Evolutionary conservation across 805 yeast species (phyloP), one percentile per base, ranked within the genome.

Genomic region (Saccharomycopsis amapae): DNA sequence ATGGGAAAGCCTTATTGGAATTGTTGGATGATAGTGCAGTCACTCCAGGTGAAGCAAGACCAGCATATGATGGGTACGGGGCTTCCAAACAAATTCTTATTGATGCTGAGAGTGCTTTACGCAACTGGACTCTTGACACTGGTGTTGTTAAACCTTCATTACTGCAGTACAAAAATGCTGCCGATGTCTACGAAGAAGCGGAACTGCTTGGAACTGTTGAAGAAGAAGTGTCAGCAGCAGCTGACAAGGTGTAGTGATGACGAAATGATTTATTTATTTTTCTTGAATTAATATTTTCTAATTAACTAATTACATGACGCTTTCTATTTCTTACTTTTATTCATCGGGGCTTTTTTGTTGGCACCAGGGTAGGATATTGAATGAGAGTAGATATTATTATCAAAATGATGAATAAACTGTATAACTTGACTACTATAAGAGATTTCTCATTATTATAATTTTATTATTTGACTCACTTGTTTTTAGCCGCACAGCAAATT

Each of bases 21-120:
- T 79, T 90, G 62, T 78, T 90, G 65, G 97, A 90, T 66, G 97
- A 90, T 69, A 71, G 93, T 55, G 95, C 97, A 54, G 96, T 93
- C 55, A 90, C 97, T 56, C 98, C 98, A 54, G 98, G 98, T 74
- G 97, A 90, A 76, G 82, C 96, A 55, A 87, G 97, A 75, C 90
- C 96, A 41, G 90, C 96, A 51, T 90, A 93, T 69, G 97, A 93
- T 63, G 97, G 97, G 56, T 90, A 88, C 67, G 97, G 90, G 66
- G 96, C 96, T 50, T 85, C 96, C 53, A 89, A 88, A 76, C 97
- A 93, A 75, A 87, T 93, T 71, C 88, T 93, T 62, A 84, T 88
- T 64, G 97, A 90, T 67, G 93, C 95, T 57, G 98, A 90, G 75
- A 82, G 81, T 58, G 95, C 97, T 53, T 77, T 90, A 61, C 95